phyloP scores from a whole-genome alignment of 192 early-diverging fungal species.

The Chytriomyces confervae region DNA sequence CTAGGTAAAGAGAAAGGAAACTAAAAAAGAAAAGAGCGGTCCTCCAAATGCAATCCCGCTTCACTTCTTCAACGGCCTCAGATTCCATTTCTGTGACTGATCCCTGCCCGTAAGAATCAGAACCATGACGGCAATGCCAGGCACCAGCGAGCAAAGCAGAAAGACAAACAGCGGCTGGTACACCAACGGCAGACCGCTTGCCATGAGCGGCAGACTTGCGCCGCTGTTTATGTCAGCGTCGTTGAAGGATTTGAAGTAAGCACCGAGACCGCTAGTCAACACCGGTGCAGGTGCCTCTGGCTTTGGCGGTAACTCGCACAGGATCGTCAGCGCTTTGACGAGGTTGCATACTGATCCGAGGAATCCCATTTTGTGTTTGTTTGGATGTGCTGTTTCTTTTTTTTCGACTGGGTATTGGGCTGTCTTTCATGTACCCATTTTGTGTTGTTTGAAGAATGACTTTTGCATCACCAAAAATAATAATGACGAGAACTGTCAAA shows the following conservation, averaged over 20 bases:
- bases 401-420: no score
- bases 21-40: not conserved
- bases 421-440: no score
- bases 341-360: conserved; percentile 11
- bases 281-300: not conserved
- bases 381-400: no score
- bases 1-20: no score
- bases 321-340: conserved; percentile 17
- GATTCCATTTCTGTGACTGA: not conserved
- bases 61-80: not conserved
- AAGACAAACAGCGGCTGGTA: conserved; percentile 3
- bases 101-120: not conserved
- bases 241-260: not conserved
- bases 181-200: not conserved
- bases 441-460: no score
- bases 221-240: not conserved
- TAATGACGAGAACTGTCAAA: no score
- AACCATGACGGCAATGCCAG: not conserved
- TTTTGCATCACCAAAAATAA: no score
- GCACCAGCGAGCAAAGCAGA: not conserved
- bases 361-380: conserved; percentile 12
- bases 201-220: not conserved
- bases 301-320: not conserved
- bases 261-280: not conserved
- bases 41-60: not conserved